Base-by-base conservation (phyloP, 169 alveolate genomes). In the Plasmodium chabaudi region DNA sequence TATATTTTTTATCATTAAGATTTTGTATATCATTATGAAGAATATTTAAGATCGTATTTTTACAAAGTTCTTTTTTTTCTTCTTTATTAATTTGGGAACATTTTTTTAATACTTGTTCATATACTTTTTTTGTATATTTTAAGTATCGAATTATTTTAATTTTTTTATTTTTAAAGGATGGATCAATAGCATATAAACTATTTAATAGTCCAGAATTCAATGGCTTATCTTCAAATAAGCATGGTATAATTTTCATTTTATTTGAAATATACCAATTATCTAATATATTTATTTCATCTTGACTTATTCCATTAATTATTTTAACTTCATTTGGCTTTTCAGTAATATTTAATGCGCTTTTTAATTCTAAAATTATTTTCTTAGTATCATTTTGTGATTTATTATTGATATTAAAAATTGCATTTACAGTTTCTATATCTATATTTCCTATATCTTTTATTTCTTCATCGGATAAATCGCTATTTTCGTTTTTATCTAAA, bases 211-310 rank as follows among this genome's bases (percentile, higher is more conserved):
- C 56, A 0, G 21, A 27, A 56, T 57, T 53, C 27, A 82, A n/a
- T 9, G 82, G 82, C 55, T 68, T 82, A 19, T 82, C 72, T 42
- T 82, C 86, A 82, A 82, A 82, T 49, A 82, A 19, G 53, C 84
- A 82, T 15, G 82, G 72, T 21, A 82, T 68, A 27, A 82, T 82
- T 82, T 82, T 82, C 42, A 82, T 25, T 65, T 82, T 82, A 61
- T 82, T 82, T 9, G 84, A 60, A 65, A 55, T 53, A 61, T 68
- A 82, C 90, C 90, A 82, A 2, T 53, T 5, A 47, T 82, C 84
- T 44, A 82, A 42, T 10, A 47, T 57, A 13, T 68, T 82, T 44
- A 82, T 44, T 68, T 82, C 90, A 21, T 56, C 51, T 47, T 6
- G 17, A 27, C 13, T 82, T 17, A 82, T 27, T 17, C 90, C 90